Evolutionary conservation across 805 yeast genomes (phyloP).

Genomic region (Myxozyma neotropica): DNA sequence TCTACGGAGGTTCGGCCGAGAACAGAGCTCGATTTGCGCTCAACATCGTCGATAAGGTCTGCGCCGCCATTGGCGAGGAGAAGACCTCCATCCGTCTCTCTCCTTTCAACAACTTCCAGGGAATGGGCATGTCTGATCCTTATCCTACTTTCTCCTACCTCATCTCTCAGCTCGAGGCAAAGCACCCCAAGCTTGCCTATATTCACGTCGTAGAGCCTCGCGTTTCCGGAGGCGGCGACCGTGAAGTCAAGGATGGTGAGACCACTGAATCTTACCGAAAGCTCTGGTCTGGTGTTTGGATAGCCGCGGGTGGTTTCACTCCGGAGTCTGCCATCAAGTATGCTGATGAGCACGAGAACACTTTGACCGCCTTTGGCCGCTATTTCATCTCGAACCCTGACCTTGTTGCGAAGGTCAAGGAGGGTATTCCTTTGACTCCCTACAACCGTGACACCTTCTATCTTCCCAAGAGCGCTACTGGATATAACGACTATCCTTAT

Average conservation of each 20-base stretch:
- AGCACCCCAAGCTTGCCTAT: constrained; percentile 47
- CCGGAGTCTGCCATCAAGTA: constrained; percentile 26
- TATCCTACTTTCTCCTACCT: constrained; percentile 50
- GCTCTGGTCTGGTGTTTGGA: constrained; percentile 31
- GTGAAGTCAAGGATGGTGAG: constrained; percentile 4
- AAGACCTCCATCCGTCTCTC: constrained; percentile 45
- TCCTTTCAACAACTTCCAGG: constrained; percentile 46
- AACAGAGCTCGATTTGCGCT: constrained; percentile 56
- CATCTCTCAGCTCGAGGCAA: constrained; percentile 47
- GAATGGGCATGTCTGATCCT: constrained; percentile 39
- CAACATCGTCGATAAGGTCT: constrained; percentile 57
- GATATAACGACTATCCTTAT: constrained; percentile 16
- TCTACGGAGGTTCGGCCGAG: constrained; percentile 65
- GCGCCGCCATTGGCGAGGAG: constrained; percentile 54
- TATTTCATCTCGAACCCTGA: constrained; percentile 60
- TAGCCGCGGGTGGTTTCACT: constrained; percentile 35
- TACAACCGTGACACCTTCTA: constrained; percentile 58
- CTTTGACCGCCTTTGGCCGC: constrained; percentile 51
- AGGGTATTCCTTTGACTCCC: constrained; percentile 46
- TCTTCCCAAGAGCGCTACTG: constrained; percentile 19
- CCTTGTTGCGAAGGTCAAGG: constrained; percentile 49
- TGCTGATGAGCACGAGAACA: constrained; percentile 15
- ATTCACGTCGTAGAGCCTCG: constrained; percentile 54
- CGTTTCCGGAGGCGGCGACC: constrained; percentile 38
- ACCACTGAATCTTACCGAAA: constrained; percentile 11